Base-by-base conservation (phyloP, 345 rosid species). In the Cardamine occulta region DNA sequence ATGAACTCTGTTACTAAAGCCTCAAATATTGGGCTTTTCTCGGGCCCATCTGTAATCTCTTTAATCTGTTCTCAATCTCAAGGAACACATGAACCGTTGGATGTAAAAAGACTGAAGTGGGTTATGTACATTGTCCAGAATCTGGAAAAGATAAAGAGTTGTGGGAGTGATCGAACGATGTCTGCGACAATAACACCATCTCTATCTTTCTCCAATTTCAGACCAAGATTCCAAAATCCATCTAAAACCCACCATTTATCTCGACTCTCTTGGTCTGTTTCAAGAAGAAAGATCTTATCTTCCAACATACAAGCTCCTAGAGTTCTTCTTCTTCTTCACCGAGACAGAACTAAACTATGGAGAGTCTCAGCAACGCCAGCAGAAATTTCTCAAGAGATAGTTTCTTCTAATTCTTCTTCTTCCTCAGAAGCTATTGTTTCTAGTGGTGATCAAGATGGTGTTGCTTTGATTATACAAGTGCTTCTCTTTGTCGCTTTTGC, bases 401-500 rank as follows among this genome's bases (percentile, higher is more conserved):
- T 83, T 53, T 65, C 74, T 49, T 65, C 80, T 64, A 26, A 62
- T 77, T 54, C 75, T 52, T 70, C 73, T 58, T 52, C 80, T 26
- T 31, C 75, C 2, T 45, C 52, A 17, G 74, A 51, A 58, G 74
- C 81, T 32, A 32, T 73, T 78, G 81, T 60, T 2, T 59, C 81
- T 31, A 8, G 24, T 66, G 77, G 77, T 52, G 84, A 67, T 11
- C 93, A 72, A 68, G 96, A 83, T 40, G 84, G 85, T 58, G 79
- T 70, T 7, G 75, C 82, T 68, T 66, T 57, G 57, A 39, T 89
- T 29, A 78, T 91, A 52, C 81, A 84, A 44, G 67, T 35, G 66
- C 96, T 91, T 45, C 86, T 90, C 73, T 47, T 86, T 67, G n/a
- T 71, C 29, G 97, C 98, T 59, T 90, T 93, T 53, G 55, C 73